These are phyloP conservation scores for Zygotorulaspora sp. DNA, from an alignment of 805 yeast genomes.

Conservation along the genomic window DNA sequence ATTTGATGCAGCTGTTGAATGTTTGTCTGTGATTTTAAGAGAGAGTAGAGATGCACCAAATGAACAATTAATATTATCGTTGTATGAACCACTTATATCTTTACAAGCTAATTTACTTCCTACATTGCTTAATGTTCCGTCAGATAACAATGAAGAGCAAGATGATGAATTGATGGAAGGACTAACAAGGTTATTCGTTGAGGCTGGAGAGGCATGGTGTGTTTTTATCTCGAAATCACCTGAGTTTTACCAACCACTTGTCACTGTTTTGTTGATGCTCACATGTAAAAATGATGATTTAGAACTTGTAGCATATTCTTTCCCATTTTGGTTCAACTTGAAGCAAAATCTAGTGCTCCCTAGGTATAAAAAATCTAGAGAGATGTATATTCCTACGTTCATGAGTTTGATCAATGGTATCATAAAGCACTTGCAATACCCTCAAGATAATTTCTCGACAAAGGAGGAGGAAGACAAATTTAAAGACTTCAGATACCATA, in stretches of 20 bases:
- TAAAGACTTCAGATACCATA: slow-evolving; percentile 88
- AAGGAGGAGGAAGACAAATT: slow-evolving; percentile 91
- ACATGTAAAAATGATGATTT: slow-evolving; percentile 74
- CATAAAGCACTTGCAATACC: slow-evolving; percentile 72
- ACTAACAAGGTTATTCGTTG: slow-evolving; percentile 72
- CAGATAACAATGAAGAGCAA: slow-evolving; percentile 45
- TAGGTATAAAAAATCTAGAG: slow-evolving; percentile 29
- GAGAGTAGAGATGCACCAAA: slow-evolving; percentile 79
- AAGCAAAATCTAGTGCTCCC: slow-evolving; percentile 52
- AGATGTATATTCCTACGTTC: slow-evolving; percentile 23
- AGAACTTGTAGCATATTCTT: slow-evolving; percentile 85
- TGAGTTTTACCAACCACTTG: slow-evolving; percentile 61
- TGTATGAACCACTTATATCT: slow-evolving; percentile 63
- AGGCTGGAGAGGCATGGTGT: slow-evolving; percentile 96
- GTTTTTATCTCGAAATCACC: slow-evolving; percentile 74
- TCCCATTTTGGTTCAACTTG: slow-evolving; percentile 84
- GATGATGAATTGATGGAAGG: slow-evolving; percentile 56
- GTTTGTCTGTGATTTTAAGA: slow-evolving; percentile 71
- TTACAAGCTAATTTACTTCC: slow-evolving; percentile 51
- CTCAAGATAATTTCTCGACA: slow-evolving; percentile 53
- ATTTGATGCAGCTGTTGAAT: slow-evolving; percentile 82
- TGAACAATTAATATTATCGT: slow-evolving; percentile 54
- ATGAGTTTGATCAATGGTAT: slow-evolving; percentile 32
- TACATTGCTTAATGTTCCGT: slow-evolving; percentile 15
- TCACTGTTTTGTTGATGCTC: slow-evolving; percentile 65